phyloP scores from a whole-genome alignment of 2,329 filamentous ascomycete genomes.

The Canariomyces notabilis region DNA sequence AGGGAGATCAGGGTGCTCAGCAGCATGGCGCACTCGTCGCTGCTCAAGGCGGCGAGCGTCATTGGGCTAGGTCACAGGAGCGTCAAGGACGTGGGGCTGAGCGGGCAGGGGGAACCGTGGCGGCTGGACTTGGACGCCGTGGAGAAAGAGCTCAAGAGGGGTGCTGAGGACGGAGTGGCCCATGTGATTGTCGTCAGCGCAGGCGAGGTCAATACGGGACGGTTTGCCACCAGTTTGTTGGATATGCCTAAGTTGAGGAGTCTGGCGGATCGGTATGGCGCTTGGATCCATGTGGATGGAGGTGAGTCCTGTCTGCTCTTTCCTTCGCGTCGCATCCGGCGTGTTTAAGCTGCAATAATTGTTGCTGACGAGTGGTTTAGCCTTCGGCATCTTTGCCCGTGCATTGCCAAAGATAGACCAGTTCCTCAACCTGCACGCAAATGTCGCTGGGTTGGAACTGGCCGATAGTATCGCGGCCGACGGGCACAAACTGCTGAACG shows the following conservation, averaged over 20 bases:
- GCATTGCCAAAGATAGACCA: slow-evolving; percentile 53
- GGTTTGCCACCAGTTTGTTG: slow-evolving; percentile 60
- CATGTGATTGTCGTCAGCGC: slow-evolving; percentile 77
- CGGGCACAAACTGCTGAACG: slow-evolving; percentile 88
- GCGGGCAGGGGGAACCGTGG: slow-evolving; percentile 57
- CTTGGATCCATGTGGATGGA: slow-evolving; percentile 88
- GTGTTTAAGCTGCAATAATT: not conserved
- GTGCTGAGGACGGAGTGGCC: slow-evolving; percentile 49
- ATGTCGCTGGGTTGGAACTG: slow-evolving; percentile 63
- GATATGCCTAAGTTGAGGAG: slow-evolving; percentile 60
- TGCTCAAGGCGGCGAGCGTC: slow-evolving; percentile 77
- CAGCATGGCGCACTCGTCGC: slow-evolving; percentile 76
- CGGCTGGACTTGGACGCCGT: slow-evolving; percentile 63
- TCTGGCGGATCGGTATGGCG: slow-evolving; percentile 66
- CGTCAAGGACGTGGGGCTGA: slow-evolving; percentile 54
- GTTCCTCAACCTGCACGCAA: slow-evolving; percentile 49
- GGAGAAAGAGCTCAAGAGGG: slow-evolving; percentile 50
- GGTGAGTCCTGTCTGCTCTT: slow-evolving; percentile 41
- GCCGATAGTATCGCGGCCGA: slow-evolving; percentile 86
- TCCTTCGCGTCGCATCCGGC: not conserved
- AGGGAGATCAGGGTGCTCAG: slow-evolving; percentile 71
- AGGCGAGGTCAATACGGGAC: slow-evolving; percentile 86
- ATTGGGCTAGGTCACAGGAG: slow-evolving; percentile 69
- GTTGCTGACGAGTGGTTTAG: slow-evolving; percentile 33
- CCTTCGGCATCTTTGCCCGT: slow-evolving; percentile 80